Percentiles rank a stretch among this genome's conserved stretches.
phyloP scores from a whole-genome alignment of 495 filamentous ascomycete genomes.

The Massariosphaeria phaeospora region DNA sequence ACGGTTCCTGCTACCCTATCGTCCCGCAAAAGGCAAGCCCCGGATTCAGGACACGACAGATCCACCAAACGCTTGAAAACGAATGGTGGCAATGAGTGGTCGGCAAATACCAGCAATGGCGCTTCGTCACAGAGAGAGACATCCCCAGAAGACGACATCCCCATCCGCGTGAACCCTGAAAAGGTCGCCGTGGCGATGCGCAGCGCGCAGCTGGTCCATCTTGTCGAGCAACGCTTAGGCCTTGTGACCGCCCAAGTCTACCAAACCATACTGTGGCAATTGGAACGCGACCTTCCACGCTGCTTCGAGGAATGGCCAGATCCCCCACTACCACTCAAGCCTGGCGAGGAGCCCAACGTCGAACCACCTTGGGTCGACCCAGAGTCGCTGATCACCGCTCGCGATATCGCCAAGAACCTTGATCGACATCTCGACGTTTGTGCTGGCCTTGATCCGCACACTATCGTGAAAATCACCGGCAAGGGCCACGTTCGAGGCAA shows the following conservation, averaged over 20 bases:
- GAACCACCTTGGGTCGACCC: too few species aligned
- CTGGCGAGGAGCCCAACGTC: too few species aligned
- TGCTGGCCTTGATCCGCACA: constrained; percentile 21
- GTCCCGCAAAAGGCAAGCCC: constrained; percentile 3
- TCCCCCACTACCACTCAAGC: too few species aligned
- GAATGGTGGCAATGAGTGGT: constrained; percentile 2
- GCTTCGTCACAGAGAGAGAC: not conserved
- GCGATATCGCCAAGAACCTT: constrained; percentile 15
- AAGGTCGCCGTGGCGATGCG: constrained; percentile 78
- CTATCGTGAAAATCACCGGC: not conserved
- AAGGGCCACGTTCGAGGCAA: not conserved
- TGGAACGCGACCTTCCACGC: constrained; percentile 63
- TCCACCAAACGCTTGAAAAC: constrained; percentile 18
- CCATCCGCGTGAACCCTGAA: constrained; percentile 79
- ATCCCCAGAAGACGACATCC: constrained; percentile 49
- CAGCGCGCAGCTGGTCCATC: constrained; percentile 64
- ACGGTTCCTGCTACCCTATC: not conserved
- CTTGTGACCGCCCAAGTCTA: constrained; percentile 70
- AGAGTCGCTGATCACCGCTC: constrained; percentile 1
- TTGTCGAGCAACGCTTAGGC: constrained; percentile 56
- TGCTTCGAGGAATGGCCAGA: constrained; percentile 50
- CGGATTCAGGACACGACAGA: not conserved
- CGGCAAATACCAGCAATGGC: not conserved
- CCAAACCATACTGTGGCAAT: constrained; percentile 57
- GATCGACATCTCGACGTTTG: constrained; percentile 21